These are phyloP conservation scores for Podila horticola DNA, from an alignment of 192 early-diverging fungal species.

Conservation along the genomic window DNA sequence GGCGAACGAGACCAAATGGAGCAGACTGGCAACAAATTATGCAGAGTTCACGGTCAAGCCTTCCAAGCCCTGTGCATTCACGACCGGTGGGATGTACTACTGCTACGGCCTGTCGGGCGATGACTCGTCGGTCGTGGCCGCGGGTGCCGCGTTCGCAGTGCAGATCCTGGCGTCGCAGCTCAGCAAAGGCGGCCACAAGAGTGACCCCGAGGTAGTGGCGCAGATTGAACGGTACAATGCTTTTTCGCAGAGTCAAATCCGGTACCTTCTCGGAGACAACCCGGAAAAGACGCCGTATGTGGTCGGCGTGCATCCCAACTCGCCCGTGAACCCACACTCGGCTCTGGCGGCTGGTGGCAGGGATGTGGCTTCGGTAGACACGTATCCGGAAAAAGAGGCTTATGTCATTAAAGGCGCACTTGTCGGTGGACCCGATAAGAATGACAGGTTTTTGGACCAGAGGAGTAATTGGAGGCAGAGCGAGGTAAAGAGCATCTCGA, in stretches of 20 bases:
- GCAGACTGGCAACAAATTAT: slow-evolving; percentile 36
- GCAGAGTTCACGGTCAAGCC: slow-evolving; percentile 39
- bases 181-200: neutral
- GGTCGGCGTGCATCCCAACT: slow-evolving; percentile 62
- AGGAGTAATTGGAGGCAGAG: slow-evolving; percentile 55
- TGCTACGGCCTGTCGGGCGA: slow-evolving; percentile 27
- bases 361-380: slow-evolving; percentile 46
- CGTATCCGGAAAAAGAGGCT: slow-evolving; percentile 34
- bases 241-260: slow-evolving; percentile 53
- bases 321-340: slow-evolving; percentile 63
- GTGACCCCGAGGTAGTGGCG: neutral
- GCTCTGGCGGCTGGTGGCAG: slow-evolving; percentile 59
- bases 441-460: slow-evolving; percentile 57
- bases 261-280: slow-evolving; percentile 63
- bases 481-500: slow-evolving; percentile 44
- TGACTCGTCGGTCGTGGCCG: slow-evolving; percentile 19
- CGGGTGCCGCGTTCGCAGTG: slow-evolving; percentile 32
- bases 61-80: slow-evolving; percentile 25
- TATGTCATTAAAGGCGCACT: slow-evolving; percentile 60
- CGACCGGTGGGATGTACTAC: slow-evolving; percentile 52
- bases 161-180: neutral
- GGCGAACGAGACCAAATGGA: slow-evolving; percentile 34
- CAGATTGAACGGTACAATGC: slow-evolving; percentile 7
- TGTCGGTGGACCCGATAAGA: slow-evolving; percentile 62
- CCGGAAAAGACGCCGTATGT: slow-evolving; percentile 63